A percentile compares a stretch with the other conserved stretches of the same genome.
phyloP scores from a whole-genome alignment of 176 grass and related monocot genomes.

The Triticum dicoccoides region DNA sequence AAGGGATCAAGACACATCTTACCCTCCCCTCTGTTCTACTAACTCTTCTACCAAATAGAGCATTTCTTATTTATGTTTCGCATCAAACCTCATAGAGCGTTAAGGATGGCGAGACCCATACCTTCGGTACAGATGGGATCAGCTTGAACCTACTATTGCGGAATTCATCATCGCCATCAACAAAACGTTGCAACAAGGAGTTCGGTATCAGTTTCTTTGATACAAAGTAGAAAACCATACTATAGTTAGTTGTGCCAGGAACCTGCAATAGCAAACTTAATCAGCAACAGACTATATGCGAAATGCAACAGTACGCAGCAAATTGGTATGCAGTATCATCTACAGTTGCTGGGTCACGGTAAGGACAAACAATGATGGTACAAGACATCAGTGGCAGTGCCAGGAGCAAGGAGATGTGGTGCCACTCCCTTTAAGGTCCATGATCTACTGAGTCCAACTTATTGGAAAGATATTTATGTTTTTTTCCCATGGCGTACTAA shows the following conservation, averaged over 20 bases:
- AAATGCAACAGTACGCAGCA: neutral
- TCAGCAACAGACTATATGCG: neutral
- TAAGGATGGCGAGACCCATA: conserved; percentile 1
- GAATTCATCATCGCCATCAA: conserved; percentile 95
- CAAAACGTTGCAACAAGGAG: conserved; percentile 93
- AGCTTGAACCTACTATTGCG: conserved; percentile 98
- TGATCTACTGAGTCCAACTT: neutral
- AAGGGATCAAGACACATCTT: neutral
- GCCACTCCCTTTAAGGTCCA: neutral
- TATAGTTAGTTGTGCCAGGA: conserved; percentile 92
- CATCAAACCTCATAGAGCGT: neutral
- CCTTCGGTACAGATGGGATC: conserved; percentile 97
- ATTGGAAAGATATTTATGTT: neutral
- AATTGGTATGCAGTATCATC: neutral
- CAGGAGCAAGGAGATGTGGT: neutral
- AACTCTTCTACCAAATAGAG: conserved; percentile 1
- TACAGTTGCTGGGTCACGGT: neutral
- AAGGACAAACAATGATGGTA: neutral
- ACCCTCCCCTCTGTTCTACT: neutral
- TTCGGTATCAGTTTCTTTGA: conserved; percentile 64
- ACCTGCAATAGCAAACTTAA: conserved; percentile 64
- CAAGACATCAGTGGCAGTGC: conserved; percentile 7
- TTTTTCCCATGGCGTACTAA: neutral
- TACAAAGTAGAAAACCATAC: conserved; percentile 99
- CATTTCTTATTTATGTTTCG: neutral